Conservation (phyloP, 805 yeast genomes). For the Cyberlindnera nakhonratchasimensis region DNA sequence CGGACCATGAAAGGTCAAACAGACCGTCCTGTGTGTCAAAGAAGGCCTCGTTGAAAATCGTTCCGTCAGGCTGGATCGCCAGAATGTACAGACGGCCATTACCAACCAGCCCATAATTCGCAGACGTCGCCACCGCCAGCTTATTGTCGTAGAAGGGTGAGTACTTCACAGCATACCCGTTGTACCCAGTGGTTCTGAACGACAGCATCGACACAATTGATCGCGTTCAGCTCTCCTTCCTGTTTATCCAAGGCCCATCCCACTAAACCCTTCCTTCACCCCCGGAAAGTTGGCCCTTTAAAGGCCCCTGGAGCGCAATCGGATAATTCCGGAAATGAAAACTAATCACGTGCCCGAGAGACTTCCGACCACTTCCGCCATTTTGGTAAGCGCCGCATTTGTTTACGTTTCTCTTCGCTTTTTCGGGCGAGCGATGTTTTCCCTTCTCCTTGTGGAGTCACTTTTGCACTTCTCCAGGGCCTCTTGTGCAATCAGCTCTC, state of each 20-base stretch:
- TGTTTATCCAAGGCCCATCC: too few species aligned
- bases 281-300: too few species aligned
- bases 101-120: constrained; percentile 93
- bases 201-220: constrained; percentile 55
- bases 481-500: background rate
- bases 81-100: constrained; percentile 79
- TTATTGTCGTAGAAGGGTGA: constrained; percentile 91
- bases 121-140: constrained; percentile 84
- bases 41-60: constrained; percentile 46
- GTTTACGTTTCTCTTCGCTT: constrained; percentile 3
- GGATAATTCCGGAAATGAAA: background rate
- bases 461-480: background rate
- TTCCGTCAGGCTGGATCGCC: constrained; percentile 65
- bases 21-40: constrained; percentile 94
- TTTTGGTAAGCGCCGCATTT: constrained; percentile 1
- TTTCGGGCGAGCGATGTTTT: background rate
- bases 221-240: too few species aligned
- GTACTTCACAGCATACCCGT: constrained; percentile 84
- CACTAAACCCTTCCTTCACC: too few species aligned
- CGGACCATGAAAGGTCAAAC: constrained; percentile 88
- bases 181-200: constrained; percentile 72
- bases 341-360: background rate
- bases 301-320: too few species aligned
- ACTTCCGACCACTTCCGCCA: too few species aligned
- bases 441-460: background rate